Evolutionary conservation across 331 rosid genomes (phyloP).

Genomic region (Saraca asoca): DNA sequence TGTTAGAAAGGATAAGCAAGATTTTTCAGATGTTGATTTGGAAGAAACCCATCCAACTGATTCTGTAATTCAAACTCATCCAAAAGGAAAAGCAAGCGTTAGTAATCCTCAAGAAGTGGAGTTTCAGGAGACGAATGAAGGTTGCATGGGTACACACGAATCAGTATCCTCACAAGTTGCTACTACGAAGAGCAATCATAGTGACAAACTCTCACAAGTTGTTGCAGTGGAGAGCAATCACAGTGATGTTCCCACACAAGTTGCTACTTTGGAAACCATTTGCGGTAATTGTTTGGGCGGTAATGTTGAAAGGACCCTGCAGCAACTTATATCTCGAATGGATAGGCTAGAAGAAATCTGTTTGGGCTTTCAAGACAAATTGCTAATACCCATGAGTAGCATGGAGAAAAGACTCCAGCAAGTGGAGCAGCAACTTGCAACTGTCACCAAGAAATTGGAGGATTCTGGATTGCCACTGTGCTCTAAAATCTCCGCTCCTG

Average conservation of each 20-base stretch:
- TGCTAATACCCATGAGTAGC: conserved; percentile 72
- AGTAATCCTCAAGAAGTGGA: conserved; percentile 36
- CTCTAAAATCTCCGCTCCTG: conserved; percentile 60
- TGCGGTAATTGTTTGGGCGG: conserved; percentile 30
- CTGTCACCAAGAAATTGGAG: conserved; percentile 48
- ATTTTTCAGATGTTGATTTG: conserved; percentile 34
- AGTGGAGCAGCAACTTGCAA: conserved; percentile 87
- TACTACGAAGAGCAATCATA: conserved; percentile 39
- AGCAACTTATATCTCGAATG: conserved; percentile 69
- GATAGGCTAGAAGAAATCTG: conserved; percentile 66
- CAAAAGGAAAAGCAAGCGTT: conserved; percentile 38
- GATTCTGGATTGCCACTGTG: conserved; percentile 46
- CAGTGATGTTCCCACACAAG: conserved; percentile 28
- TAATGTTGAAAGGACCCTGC: conserved; percentile 52
- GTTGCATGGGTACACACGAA: conserved; percentile 37
- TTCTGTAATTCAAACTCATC: conserved; percentile 41
- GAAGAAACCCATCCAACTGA: conserved; percentile 36
- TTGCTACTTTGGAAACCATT: conserved; percentile 38
- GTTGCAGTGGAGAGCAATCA: conserved; percentile 34
- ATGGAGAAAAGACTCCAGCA: conserved; percentile 79
- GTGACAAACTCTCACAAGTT: conserved; percentile 23
- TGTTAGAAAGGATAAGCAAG: conserved; percentile 45
- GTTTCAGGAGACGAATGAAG: conserved; percentile 43
- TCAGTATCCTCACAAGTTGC: conserved; percentile 39
- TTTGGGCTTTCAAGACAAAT: conserved; percentile 79